Base-by-base conservation (phyloP, 1,284 basidiomycete genomes). In the Schizophyllum commune region DNA sequence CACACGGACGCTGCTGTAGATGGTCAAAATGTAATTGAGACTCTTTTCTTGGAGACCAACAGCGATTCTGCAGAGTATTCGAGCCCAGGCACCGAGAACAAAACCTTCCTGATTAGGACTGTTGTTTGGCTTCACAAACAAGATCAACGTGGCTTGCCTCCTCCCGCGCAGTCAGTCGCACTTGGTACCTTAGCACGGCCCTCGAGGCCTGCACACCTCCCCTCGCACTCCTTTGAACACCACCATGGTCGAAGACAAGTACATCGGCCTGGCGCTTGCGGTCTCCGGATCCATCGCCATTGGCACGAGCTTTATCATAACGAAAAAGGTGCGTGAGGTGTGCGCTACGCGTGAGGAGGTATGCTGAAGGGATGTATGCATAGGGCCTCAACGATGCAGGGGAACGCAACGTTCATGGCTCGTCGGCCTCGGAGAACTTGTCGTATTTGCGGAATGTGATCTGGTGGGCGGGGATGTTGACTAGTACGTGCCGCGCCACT, bases 401-500 rank as follows among this genome's bases (percentile, higher is more conserved):
- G 8, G 77, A 81, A 65, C 77, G 80, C 60, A 79, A 73, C 61
- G 76, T 75, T 33, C 74, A 76, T 58, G 86, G 85, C 66, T 77
- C 75, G 27, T 76, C 80, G 57, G 83, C 88, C 61, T 91, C 91
- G 1, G 93, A 94, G 60, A 88, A 90, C 71, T 79, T 89, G 66
- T 75, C 90, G 19, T 99, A 99, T 75, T 80, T 99, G 58, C 85
- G 82, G 67, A 99, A 94, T 78, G 92, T 94, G 33, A 90, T 97
- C 68, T 99, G 97, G 96, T 99, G 96, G 97, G 91, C 91, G 4
- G 96, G 96, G 56, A 97, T 98, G 82, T 80, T 86, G 34, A 96
- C 92, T 17, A 83, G 95, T 97, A 74, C 77, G 94, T 87, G 39
- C 58, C 61, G 39, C 60, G 32, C 55, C n/a, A 64, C 34, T 55